A percentile compares a stretch with the other conserved stretches of the same genome.
Conservation (phyloP, 2,329 filamentous ascomycete genomes). For the Aspergillus sp. region DNA sequence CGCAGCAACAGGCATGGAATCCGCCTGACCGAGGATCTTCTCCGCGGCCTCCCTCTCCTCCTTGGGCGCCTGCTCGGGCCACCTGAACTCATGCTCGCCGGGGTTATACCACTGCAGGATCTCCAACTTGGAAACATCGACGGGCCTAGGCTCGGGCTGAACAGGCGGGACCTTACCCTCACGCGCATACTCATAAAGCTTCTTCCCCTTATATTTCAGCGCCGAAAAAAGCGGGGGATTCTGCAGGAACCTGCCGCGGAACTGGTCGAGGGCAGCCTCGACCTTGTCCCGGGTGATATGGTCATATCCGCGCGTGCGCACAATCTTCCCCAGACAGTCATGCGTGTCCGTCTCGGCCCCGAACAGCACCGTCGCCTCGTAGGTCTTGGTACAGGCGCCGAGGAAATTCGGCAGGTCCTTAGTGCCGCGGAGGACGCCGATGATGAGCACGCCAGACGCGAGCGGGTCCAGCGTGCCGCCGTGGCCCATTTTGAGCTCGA, state of each 20-base stretch:
- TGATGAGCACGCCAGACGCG: conserved; percentile 83
- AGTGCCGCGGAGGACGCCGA: conserved; percentile 79
- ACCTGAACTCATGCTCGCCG: conserved; percentile 67
- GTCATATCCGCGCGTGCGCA: conserved; percentile 63
- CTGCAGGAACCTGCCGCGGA: conserved; percentile 78
- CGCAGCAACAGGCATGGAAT: conserved; percentile 12
- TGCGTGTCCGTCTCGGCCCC: conserved; percentile 90
- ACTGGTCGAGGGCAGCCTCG: conserved; percentile 63
- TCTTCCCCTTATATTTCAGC: conserved; percentile 85
- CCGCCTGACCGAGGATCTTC: conserved; percentile 45
- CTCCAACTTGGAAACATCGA: conserved; percentile 69
- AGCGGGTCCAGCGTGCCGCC: conserved; percentile 91
- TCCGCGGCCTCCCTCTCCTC: conserved; percentile 69
- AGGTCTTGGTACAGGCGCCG: conserved; percentile 73
- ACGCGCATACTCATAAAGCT: conserved; percentile 89
- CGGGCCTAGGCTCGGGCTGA: conserved; percentile 70
- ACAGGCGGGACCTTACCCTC: conserved; percentile 78
- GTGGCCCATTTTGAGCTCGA: conserved; percentile 87
- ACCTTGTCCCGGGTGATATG: conserved; percentile 73
- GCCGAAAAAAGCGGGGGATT: conserved; percentile 89
- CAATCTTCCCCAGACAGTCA: conserved; percentile 73
- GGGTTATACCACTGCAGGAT: conserved; percentile 76
- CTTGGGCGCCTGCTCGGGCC: conserved; percentile 67
- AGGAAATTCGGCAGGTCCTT: conserved; percentile 73
- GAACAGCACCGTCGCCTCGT: conserved; percentile 82